Conservation (phyloP, 352 stramenopile species). For the Pythium coloratum region DNA sequence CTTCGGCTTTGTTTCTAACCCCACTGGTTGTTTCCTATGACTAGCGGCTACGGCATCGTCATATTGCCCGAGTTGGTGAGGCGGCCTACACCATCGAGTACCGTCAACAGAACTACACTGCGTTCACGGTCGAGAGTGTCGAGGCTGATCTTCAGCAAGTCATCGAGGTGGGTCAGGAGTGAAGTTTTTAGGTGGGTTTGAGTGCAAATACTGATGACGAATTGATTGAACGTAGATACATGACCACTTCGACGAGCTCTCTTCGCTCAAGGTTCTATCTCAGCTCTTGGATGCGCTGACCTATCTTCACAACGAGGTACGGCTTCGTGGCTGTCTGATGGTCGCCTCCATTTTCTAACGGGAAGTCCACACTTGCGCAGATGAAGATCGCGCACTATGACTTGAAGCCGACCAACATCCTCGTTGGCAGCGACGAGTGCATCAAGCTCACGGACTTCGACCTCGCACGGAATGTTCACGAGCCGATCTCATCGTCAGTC, state of each 20-base stretch:
- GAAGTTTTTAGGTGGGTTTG: not conserved
- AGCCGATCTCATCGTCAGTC: conserved; percentile 58
- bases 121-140: conserved; percentile 71
- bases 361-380: conserved; percentile 25
- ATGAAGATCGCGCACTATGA: conserved; percentile 88
- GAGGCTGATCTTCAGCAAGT: conserved; percentile 73
- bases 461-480: conserved; percentile 64
- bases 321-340: not conserved
- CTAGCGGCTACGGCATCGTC: conserved; percentile 64
- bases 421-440: conserved; percentile 88
- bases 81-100: conserved; percentile 64
- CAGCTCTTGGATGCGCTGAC: conserved; percentile 65
- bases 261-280: conserved; percentile 60
- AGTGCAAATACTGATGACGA: not conserved
- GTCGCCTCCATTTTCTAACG: not conserved
- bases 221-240: conserved; percentile 40
- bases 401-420: conserved; percentile 97
- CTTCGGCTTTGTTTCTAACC: too few species aligned
- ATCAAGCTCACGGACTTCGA: conserved; percentile 93
- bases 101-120: conserved; percentile 70
- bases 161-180: conserved; percentile 45
- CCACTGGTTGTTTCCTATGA: not conserved
- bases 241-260: conserved; percentile 58
- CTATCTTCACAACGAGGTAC: conserved; percentile 75
- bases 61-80: conserved; percentile 69